Evolutionary conservation across 106 monocot genomes (phyloP).

Genomic region (Phalaenopsis aphrodite): DNA sequence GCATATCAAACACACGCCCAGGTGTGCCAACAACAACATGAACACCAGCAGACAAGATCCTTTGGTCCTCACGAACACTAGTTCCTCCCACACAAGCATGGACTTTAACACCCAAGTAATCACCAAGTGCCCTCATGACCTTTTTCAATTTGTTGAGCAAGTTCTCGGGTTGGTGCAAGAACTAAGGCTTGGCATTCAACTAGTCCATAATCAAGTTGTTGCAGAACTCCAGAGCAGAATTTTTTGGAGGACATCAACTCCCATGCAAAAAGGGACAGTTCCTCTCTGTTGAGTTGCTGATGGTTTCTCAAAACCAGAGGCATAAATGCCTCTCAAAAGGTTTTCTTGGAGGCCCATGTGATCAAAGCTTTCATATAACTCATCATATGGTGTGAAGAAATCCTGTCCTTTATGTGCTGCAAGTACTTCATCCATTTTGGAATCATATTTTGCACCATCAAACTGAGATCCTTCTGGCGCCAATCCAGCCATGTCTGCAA

Average conservation of each 20-base stretch:
- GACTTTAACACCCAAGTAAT: constrained; percentile 42
- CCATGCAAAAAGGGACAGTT: constrained; percentile 40
- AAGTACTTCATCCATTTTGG: constrained; percentile 2
- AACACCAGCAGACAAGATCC: constrained; percentile 34
- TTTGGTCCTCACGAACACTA: constrained; percentile 30
- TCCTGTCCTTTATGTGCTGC: constrained; percentile 13
- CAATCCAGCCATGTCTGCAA: constrained; percentile 1
- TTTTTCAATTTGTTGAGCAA: constrained; percentile 48
- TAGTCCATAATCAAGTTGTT: constrained; percentile 35
- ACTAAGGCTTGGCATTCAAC: constrained; percentile 41
- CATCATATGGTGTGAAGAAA: constrained; percentile 31
- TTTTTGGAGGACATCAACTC: constrained; percentile 41
- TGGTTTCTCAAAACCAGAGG: constrained; percentile 47
- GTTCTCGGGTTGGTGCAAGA: constrained; percentile 46
- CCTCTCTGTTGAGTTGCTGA: constrained; percentile 50
- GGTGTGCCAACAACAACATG: constrained; percentile 59
- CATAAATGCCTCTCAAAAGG: constrained; percentile 32
- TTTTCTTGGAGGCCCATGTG: constrained; percentile 31
- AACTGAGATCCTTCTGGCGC: neutral
- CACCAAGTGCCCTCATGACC: constrained; percentile 44
- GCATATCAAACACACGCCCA: too few species aligned
- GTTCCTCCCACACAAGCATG: constrained; percentile 50
- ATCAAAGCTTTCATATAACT: neutral
- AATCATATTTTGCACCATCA: neutral
- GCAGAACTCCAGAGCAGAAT: constrained; percentile 42